Base-by-base conservation (phyloP, 805 yeast species). In the Starmera pachycereana region DNA sequence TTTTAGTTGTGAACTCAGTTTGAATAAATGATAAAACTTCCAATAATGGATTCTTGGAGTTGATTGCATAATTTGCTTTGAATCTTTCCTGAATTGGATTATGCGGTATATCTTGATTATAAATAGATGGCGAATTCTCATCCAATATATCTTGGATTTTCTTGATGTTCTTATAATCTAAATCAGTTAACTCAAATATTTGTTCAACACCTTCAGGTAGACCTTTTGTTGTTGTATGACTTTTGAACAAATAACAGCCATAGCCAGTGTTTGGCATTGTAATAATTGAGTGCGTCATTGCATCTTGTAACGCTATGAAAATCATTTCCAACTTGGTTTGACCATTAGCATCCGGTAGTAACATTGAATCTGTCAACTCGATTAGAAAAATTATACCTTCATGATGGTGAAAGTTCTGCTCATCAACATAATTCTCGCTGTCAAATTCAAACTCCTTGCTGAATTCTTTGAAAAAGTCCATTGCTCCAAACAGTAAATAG, bases 221-320 rank as follows among this genome's bases (percentile, higher is more conserved):
- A 27, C 58, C 60, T 25, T 52, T 46, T 12, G 62, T 46, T 0
- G 68, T 60, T 40, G 40, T 63, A 38, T 46, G 50, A 57, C 73
- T 72, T 52, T 72, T 76, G 59, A 73, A 76, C 12, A 82, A 53
- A 50, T 78, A 74, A 36, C 88, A 72, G 0, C 96, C 97, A 22
- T 86, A 63, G 0, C 86, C 89, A 2, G 90, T 81, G 35, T 68
- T 65, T 1, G 88, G 85, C 32, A 74, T 59, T 0, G 81, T 68
- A 29, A 82, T 75, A 2, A 82, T 75, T 42, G 85, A 63, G 37
- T 76, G 80, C 4, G 79, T 66, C 61, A 87, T 72, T 30, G 86
- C 61, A n/a, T 74, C 76, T 39, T 70, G 64, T 7, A 84, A 64
- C 2, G 82, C 69, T 12, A 66, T 66, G 13, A 89, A 52, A 9